phyloP scores from a whole-genome alignment of 2,329 filamentous ascomycete genomes.

The Fusarium sp. region DNA sequence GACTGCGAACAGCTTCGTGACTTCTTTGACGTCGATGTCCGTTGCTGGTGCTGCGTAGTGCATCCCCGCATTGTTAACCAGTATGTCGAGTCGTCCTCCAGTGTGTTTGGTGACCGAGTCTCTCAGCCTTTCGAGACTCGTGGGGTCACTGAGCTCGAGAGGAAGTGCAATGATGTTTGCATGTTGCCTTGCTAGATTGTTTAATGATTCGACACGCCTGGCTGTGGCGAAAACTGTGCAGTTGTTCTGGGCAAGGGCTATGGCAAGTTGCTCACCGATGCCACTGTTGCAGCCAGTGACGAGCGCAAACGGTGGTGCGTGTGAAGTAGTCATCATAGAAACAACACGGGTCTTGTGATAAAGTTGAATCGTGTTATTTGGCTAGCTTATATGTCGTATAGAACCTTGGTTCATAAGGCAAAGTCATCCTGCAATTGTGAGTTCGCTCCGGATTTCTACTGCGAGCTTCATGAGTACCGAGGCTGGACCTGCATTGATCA shows the following conservation, averaged over 20 bases:
- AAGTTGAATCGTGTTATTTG: accelerated
- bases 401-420: not conserved
- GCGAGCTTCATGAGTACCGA: not conserved
- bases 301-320: accelerated
- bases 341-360: accelerated
- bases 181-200: not conserved
- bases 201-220: not conserved
- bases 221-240: not conserved
- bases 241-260: not conserved
- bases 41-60: not conserved
- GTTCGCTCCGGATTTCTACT: accelerated
- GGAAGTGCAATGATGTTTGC: not conserved
- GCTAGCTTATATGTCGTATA: not conserved
- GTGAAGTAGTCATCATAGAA: accelerated
- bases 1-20: not conserved
- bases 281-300: conserved; percentile 2
- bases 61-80: not conserved
- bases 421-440: accelerated
- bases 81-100: not conserved
- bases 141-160: not conserved
- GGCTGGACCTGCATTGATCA: not conserved
- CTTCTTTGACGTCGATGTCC: not conserved
- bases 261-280: not conserved
- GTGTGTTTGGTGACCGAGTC: not conserved
- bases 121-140: accelerated